Evolutionary conservation across 257 asterid genomes (phyloP), one percentile per base, ranked within the genome.

Genomic region (Penstemon davidsonii): DNA sequence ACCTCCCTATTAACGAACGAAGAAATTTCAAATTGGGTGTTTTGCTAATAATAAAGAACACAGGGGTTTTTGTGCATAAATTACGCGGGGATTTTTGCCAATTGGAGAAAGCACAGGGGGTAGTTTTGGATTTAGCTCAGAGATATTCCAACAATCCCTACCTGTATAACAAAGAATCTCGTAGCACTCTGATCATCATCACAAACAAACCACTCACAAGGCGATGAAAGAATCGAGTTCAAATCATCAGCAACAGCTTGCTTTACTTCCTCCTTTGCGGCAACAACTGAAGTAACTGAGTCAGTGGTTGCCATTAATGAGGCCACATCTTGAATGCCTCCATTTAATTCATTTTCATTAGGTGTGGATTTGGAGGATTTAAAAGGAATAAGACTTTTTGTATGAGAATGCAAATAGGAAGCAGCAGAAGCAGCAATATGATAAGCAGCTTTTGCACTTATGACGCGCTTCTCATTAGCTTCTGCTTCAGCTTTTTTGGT

Each of bases 161-260:
- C 98, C 94, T 94, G 99, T 67, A 91, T 91, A 72, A 91, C 88
- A 42, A 91, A 91, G 80, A 82, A 86, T 86, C 98, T 78, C 0
- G 95, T 91, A 61, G 88, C 90, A 67, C 68, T 86, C 72, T 76
- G 86, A 79, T 94, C 91, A 75, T 88, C 96, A 73, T 94, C 98
- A 64, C 98, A 94, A 18, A 80, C 82, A 15, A 88, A 94, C 99
- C 99, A 91, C 70, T 94, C 96, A 58, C 99, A 94, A 0, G 99
- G 99, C 3, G 95, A 87, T 25, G 96, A 84, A 44, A 15, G 76
- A 46, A 75, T 76, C 9, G 96, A 94, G 51, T 86, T 94, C 57
- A 94, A 72, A 81, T 91, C 96, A 76, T 94, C 96, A 10, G 99
- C 99, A 44, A 91, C 96, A 53, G 99, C 96, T 71, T 91, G 98